phyloP scores from a whole-genome alignment of 768 basidiomycete genomes.

The Auricularia sp. region DNA sequence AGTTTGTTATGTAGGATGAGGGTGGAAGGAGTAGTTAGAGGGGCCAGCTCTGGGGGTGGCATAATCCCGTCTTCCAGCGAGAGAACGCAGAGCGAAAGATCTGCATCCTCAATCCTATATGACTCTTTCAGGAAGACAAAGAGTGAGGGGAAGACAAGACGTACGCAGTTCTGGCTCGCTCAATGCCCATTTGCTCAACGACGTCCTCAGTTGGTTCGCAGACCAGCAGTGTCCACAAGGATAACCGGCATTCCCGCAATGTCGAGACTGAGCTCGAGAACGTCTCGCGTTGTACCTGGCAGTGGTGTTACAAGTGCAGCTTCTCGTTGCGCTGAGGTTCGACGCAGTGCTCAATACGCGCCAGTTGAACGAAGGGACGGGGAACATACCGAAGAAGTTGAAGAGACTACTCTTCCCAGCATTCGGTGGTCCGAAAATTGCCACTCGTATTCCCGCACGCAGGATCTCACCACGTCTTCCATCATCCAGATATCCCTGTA shows the following conservation, averaged over 20 bases:
- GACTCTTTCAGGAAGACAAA: neutral
- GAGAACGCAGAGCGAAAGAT: conserved; percentile 72
- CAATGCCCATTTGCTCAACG: conserved; percentile 65
- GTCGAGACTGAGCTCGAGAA: conserved; percentile 76
- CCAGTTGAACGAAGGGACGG: neutral
- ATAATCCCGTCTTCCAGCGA: conserved; percentile 45
- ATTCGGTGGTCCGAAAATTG: conserved; percentile 89
- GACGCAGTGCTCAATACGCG: neutral
- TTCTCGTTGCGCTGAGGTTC: conserved; percentile 58
- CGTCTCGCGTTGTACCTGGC: conserved; percentile 83
- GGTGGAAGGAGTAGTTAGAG: conserved; percentile 46
- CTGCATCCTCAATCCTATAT: conserved; percentile 51
- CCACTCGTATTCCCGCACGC: conserved; percentile 68
- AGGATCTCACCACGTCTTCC: conserved; percentile 73
- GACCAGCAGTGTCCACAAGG: conserved; percentile 78
- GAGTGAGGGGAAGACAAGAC: conserved; percentile 17
- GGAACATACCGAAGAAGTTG: conserved; percentile 62
- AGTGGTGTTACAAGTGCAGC: conserved; percentile 84
- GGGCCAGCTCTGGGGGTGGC: conserved; percentile 34
- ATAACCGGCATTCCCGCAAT: conserved; percentile 79
- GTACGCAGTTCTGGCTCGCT: conserved; percentile 59
- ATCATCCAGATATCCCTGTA: conserved; percentile 53
- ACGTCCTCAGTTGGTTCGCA: conserved; percentile 56
- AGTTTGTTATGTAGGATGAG: conserved; percentile 71
- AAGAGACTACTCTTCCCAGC: conserved; percentile 87